Conservation (phyloP, 2,329 filamentous ascomycete genomes). For the Chaetomium sp. region DNA sequence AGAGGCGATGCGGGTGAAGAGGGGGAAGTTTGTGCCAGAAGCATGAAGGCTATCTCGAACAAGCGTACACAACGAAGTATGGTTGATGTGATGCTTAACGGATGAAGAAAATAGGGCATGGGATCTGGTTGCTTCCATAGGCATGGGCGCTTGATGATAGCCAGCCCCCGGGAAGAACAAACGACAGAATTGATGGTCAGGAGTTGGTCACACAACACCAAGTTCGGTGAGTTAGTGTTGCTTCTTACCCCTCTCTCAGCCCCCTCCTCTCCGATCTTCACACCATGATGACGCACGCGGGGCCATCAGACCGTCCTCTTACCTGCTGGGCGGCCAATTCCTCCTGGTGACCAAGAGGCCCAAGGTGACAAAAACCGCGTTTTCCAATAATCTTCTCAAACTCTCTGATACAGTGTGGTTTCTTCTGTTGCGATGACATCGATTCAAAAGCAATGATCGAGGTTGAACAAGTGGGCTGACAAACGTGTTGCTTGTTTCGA, state of each 20-base stretch:
- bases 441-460: not conserved
- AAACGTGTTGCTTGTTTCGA: not conserved
- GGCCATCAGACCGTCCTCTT: slow-evolving; percentile 31
- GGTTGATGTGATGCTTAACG: too few relatives aligned
- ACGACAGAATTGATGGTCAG: too few relatives aligned
- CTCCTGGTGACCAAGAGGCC: slow-evolving; percentile 23
- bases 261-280: not conserved
- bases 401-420: slow-evolving; percentile 19
- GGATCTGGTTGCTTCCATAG: not conserved
- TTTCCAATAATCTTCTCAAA: slow-evolving; percentile 33
- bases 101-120: too few relatives aligned
- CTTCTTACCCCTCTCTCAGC: not conserved
- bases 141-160: not conserved
- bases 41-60: slow-evolving; percentile 25
- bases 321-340: slow-evolving; percentile 20
- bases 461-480: not conserved
- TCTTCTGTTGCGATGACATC: not conserved
- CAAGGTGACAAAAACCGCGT: slow-evolving; percentile 48
- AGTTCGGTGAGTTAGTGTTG: slow-evolving; percentile 15
- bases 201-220: not conserved
- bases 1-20: slow-evolving; percentile 61
- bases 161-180: too few relatives aligned
- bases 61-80: not conserved
- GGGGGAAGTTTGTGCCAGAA: slow-evolving; percentile 53
- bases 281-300: slow-evolving; percentile 34